Evolutionary conservation across 2,329 filamentous ascomycete genomes (phyloP), one percentile per base, ranked within the genome.

Genomic region (Pseudogymnoascus sp.): DNA sequence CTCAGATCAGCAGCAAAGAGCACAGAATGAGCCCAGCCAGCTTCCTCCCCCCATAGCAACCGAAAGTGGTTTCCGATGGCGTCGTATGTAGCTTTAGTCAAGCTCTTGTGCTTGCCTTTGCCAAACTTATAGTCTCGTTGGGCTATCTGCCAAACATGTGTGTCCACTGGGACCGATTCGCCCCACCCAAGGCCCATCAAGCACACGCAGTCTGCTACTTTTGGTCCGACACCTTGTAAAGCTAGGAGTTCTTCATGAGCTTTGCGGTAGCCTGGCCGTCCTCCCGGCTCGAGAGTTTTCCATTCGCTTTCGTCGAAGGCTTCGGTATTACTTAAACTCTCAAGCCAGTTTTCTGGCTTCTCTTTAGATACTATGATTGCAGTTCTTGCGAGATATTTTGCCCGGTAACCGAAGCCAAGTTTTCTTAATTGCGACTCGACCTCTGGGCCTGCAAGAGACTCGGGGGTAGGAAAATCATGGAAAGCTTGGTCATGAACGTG

Each of bases 111-210:
- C 71, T 91, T 93, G 7, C 84, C 85, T 69, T 87, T 90, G 6
- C 91, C 90, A 69, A 99, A 96, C 64, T 88, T 92, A 77, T 99
- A 99, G 74, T 99, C 94, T 61, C 94, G 83, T 73, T 95, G 91
- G 0, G 94, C 95, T 71, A 99, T 97, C 78, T 97, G 92, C 93
- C 92, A 97, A 11, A 99, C 91, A 75, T 99, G 95, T 1, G 95
- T 99, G 74, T 99, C 94, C 33, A 99, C 90, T 0, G 94, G 94
- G 1, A 99, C 92, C 2, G 92, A 87, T 75, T 97, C 93, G 33
- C 89, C 89, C 93, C 95, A 99, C 29, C 92, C 93, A 12, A 99
- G 77, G 0, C 95, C 95, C 89, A 99, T 97, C 19, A 99, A 78
- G 72, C 90, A 96, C 6, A 97, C 92, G 72, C 95, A 99, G 73